phyloP scores from a whole-genome alignment of 2,329 filamentous ascomycete species.

The Arachnomyces sp. region DNA sequence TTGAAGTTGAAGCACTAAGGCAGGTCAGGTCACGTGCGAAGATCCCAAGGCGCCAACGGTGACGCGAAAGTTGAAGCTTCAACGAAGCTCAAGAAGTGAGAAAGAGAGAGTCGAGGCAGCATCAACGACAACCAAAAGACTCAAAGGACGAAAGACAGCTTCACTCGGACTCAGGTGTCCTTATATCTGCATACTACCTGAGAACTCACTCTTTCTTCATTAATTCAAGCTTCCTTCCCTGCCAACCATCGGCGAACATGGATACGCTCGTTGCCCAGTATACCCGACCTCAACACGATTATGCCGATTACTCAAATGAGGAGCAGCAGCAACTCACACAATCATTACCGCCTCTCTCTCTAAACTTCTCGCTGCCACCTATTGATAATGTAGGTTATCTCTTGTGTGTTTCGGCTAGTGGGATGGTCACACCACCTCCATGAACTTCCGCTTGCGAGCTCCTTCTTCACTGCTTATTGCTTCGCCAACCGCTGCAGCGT shows the following conservation, averaged over 20 bases:
- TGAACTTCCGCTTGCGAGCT: background rate
- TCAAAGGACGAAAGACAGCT: no score
- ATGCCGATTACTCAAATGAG: slow-evolving; percentile 63
- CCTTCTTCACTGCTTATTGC: background rate
- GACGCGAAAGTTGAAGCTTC: slow-evolving; percentile 25
- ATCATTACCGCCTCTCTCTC: slow-evolving; percentile 65
- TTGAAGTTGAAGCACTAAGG: no score
- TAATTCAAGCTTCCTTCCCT: background rate
- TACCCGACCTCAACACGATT: slow-evolving; percentile 65
- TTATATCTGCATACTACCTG: background rate
- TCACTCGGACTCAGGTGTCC: no score
- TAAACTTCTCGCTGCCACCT: slow-evolving; percentile 92
- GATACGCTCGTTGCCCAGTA: slow-evolving; percentile 90
- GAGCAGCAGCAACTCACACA: slow-evolving; percentile 67
- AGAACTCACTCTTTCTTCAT: background rate
- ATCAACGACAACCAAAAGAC: no score
- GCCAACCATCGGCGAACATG: slow-evolving; percentile 48
- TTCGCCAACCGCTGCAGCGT: slow-evolving; percentile 8
- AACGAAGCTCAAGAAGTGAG: slow-evolving; percentile 20
- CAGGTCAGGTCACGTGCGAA: no score
- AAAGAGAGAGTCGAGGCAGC: slow-evolving; percentile 13
- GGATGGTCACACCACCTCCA: background rate
- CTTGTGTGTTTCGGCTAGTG: background rate
- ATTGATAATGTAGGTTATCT: slow-evolving; percentile 65
- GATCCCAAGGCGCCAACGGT: slow-evolving; percentile 9